These are phyloP conservation scores for Sporothrix inflata DNA, from an alignment of 2,329 filamentous ascomycete species.

Conservation along the genomic window DNA sequence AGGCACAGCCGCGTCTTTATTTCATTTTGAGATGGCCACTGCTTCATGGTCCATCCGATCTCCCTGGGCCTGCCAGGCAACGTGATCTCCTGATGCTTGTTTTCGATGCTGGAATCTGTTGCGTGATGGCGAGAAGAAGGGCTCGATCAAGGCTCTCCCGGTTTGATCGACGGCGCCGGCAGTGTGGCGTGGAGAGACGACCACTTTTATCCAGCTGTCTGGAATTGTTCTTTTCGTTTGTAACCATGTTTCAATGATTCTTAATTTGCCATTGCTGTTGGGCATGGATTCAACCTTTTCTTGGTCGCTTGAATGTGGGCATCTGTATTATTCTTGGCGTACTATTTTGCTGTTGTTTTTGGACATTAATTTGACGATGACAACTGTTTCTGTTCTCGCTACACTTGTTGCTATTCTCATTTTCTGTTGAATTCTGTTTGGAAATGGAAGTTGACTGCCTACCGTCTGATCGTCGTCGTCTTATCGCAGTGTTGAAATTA, in stretches of 20 bases:
- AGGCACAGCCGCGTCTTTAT: background rate
- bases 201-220: background rate
- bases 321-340: no score
- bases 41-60: background rate
- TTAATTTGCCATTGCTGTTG: background rate
- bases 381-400: background rate
- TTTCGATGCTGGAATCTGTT: background rate
- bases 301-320: no score
- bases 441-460: no score
- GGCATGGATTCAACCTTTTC: no score
- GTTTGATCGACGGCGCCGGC: constrained; percentile 1
- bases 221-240: background rate
- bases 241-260: background rate
- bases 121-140: background rate
- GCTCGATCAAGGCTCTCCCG: background rate
- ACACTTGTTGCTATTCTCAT: background rate
- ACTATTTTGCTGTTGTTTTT: no score
- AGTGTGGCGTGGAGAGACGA: background rate
- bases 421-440: background rate
- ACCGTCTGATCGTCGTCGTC: background rate
- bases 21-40: background rate
- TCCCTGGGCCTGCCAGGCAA: background rate
- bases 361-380: background rate
- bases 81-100: background rate
- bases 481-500: background rate